Base-by-base conservation (phyloP, 225 moss, liverwort and hornwort species). In the Marchantia polymorpha region DNA sequence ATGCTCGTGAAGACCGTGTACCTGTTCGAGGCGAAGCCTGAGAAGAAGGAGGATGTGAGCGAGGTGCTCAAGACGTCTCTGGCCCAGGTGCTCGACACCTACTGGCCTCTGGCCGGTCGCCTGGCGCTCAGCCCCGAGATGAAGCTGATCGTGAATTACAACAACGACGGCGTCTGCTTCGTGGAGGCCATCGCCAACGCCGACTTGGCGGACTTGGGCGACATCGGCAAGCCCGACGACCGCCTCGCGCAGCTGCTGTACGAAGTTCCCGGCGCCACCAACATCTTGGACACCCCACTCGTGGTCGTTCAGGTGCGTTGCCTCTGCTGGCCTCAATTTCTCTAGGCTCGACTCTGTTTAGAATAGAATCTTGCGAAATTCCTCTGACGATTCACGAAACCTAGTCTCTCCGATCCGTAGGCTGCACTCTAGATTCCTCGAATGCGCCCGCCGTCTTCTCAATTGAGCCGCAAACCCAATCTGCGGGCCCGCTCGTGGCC, bases 241-340 rank as follows among this genome's bases (percentile, higher is more conserved):
- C 91, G 87, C 61, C 90, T 93, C 82, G 85, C 85, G 20, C 84
- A 95, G 89, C 87, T 99, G 3, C 84, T 95, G 8, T 95, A 90
- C 82, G 88, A 89, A 0, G 23, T 84, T 22, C 93, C 89, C 13
- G 76, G 79, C 5, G 90, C 92, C 1, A 82, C 79, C 39, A 92
- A 90, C 69, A 84, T 95, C 17, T 83, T 99, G 10, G 92, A 95
- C 80, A 80, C 91, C 61, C 99, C 99, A 1, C 91, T 91, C 0
- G 52, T 89, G 23, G 81, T 93, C 5, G 90, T 88, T 17, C 99
- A 99, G 92, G 97, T 94, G 75, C 65, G 11, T 29, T 52, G 26
- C 19, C 23, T 15, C 20, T 17, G 58, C 0, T 58, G 7, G 29
- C 23, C 61, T n/a, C 7, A 4, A 39, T 39, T 39, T 39, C 39